Conservation (phyloP, 805 yeast genomes). For the Metschnikowia peoriensis region DNA sequence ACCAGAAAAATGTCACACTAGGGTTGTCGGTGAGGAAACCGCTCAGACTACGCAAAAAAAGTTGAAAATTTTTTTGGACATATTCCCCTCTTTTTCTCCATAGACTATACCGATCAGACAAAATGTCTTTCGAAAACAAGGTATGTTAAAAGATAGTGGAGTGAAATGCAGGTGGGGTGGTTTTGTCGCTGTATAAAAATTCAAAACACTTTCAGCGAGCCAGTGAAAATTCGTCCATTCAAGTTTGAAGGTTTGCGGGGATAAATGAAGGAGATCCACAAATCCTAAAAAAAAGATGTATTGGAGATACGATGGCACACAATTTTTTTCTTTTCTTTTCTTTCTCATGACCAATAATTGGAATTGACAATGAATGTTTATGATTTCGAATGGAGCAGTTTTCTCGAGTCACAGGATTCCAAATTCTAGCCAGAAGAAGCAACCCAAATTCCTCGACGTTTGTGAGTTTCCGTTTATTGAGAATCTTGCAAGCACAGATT, state of each 20-base stretch:
- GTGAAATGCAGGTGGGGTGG: neutral
- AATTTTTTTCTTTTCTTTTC: neutral
- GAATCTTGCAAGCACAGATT: too few relatives aligned
- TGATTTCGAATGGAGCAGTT: too few relatives aligned
- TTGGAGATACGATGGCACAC: neutral
- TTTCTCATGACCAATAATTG: neutral
- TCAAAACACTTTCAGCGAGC: neutral
- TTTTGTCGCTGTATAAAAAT: neutral
- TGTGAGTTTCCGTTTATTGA: too few relatives aligned
- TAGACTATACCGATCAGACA: slow-evolving; percentile 13
- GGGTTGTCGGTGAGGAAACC: slow-evolving; percentile 13
- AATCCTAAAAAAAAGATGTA: neutral
- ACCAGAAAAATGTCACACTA: slow-evolving; percentile 13
- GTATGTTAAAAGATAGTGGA: slow-evolving; percentile 32
- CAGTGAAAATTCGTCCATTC: neutral
- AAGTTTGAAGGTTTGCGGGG: neutral
- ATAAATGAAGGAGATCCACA: neutral
- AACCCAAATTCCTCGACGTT: too few relatives aligned
- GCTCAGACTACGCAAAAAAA: slow-evolving; percentile 19
- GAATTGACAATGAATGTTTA: too few relatives aligned
- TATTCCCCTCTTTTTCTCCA: slow-evolving; percentile 8
- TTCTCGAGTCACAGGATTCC: too few relatives aligned
- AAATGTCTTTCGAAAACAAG: slow-evolving; percentile 48
- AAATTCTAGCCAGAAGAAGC: too few relatives aligned
- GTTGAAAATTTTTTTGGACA: slow-evolving; percentile 22